phyloP scores from a whole-genome alignment of 371 early-diverging fungal species.

The Zychaea mexicana region DNA sequence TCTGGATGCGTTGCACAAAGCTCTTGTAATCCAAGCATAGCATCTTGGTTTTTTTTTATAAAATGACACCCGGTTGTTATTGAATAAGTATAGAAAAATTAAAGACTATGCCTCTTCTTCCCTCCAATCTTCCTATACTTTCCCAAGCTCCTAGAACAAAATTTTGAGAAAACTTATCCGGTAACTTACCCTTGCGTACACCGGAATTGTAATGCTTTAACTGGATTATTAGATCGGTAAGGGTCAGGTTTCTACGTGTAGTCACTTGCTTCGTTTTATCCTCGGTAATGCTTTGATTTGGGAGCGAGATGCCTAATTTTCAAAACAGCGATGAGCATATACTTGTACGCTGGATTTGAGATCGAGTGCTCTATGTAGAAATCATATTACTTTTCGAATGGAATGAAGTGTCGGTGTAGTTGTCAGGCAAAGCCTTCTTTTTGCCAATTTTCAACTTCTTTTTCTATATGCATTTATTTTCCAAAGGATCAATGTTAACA shows the following conservation, averaged over 20 bases:
- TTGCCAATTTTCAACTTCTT: conserved; percentile 92
- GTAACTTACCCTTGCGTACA: conserved; percentile 65
- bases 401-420: conserved; percentile 85
- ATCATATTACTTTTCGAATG: conserved; percentile 67
- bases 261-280: conserved; percentile 74
- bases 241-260: conserved; percentile 72
- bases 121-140: too few species aligned
- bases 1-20: conserved; percentile 60
- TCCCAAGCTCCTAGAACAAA: too few species aligned
- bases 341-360: background rate
- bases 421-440: conserved; percentile 77
- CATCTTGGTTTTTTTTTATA: conserved; percentile 52
- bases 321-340: background rate
- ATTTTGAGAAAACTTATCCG: too few species aligned
- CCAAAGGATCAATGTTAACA: background rate
- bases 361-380: too few species aligned
- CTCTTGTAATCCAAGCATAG: conserved; percentile 71
- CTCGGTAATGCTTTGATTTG: conserved; percentile 74
- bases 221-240: conserved; percentile 74
- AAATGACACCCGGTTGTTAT: background rate
- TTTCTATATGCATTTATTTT: conserved; percentile 56
- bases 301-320: conserved; percentile 75
- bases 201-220: conserved; percentile 77
- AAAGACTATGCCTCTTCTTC: too few species aligned
- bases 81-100: too few species aligned